These are phyloP conservation scores for Coelastrella sp. DNA, from an alignment of 139 green algal genomes.

Conservation along the genomic window DNA sequence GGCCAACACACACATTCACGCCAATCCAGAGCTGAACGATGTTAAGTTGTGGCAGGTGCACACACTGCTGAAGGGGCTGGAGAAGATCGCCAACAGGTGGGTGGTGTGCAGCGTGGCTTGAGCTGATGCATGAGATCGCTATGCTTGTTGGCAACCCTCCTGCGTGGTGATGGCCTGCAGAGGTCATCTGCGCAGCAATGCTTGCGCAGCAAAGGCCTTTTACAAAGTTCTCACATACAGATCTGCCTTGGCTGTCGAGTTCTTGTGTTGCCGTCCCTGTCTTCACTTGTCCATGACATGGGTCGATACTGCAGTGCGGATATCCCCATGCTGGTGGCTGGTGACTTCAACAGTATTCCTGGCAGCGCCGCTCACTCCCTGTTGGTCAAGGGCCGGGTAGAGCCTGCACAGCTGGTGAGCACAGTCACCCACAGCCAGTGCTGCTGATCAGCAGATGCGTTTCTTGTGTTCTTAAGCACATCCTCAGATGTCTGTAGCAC, in stretches of 20 bases:
- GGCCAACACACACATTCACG: slow-evolving; percentile 99
- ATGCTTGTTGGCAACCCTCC: too few species aligned
- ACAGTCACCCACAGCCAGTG: neutral
- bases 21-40: slow-evolving; percentile 97
- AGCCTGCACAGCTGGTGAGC: slow-evolving; percentile 76
- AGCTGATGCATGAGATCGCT: too few species aligned
- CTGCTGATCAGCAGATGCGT: neutral
- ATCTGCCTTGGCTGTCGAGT: neutral
- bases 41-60: slow-evolving; percentile 99
- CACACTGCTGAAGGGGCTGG: slow-evolving; percentile 98
- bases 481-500: neutral
- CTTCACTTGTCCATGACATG: too few species aligned
- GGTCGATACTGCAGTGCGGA: slow-evolving; percentile 71
- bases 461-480: neutral
- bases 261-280: neutral
- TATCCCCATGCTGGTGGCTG: slow-evolving; percentile 96
- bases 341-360: slow-evolving; percentile 97
- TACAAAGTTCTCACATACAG: too few species aligned
- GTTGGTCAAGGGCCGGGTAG: slow-evolving; percentile 84
- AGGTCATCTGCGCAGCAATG: neutral
- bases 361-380: slow-evolving; percentile 92
- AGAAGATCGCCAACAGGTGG: slow-evolving; percentile 96
- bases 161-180: neutral
- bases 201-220: neutral
- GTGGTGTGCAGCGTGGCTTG: neutral